Conservation (phyloP, 345 rosid genomes). For the Arabidopsis suecica region DNA sequence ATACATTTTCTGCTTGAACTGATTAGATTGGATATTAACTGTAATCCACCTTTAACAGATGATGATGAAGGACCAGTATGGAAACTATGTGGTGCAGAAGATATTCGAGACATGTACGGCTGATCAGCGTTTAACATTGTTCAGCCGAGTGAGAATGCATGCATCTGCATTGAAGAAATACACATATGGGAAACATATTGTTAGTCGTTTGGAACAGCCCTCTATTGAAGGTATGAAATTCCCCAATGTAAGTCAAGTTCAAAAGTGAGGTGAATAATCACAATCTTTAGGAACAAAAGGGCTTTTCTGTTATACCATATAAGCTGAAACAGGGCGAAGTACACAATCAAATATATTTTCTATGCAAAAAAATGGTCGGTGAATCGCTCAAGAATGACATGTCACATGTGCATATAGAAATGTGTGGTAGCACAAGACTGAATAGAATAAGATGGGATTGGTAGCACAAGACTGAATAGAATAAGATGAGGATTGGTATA, state of each 20-base stretch:
- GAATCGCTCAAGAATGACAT: neutral
- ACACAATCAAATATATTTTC: neutral
- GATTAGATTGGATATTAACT: constrained; percentile 20
- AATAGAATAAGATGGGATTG: neutral
- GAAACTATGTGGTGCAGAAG: constrained; percentile 78
- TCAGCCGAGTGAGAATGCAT: constrained; percentile 54
- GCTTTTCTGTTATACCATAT: neutral
- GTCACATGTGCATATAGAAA: neutral
- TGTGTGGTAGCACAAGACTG: neutral
- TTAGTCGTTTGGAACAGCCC: constrained; percentile 66
- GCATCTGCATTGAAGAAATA: constrained; percentile 72
- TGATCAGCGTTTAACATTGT: constrained; percentile 54
- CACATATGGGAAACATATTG: constrained; percentile 81
- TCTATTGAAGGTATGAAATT: constrained; percentile 56
- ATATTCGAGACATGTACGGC: constrained; percentile 61
- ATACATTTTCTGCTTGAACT: neutral
- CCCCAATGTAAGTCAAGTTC: neutral
- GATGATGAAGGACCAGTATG: constrained; percentile 81
- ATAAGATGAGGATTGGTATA: neutral
- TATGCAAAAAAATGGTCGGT: neutral
- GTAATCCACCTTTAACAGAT: constrained; percentile 42
- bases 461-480: constrained; percentile 12
- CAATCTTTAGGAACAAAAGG: constrained; percentile 7
- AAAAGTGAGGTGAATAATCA: neutral
- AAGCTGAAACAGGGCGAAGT: neutral